Evolutionary conservation across 73 alveolate genomes (phyloP).

Genomic region (Paramecium sexaurelia): DNA sequence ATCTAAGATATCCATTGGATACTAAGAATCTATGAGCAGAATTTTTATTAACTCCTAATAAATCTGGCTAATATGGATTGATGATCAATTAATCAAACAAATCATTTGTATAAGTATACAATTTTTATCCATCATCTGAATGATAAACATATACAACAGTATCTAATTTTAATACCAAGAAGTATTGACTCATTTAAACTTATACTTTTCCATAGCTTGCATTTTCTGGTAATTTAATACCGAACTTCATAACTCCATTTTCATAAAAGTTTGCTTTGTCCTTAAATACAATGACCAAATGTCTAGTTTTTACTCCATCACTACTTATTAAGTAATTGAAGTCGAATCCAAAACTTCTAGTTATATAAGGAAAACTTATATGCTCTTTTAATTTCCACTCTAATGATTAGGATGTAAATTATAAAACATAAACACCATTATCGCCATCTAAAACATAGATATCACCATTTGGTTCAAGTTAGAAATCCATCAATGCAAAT

Average conservation of each 20-base stretch:
- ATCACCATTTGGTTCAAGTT: slow-evolving; percentile 44
- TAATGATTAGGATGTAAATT: background rate
- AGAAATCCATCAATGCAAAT: background rate
- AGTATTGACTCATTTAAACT: slow-evolving; percentile 15
- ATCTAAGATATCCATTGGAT: background rate
- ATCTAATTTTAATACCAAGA: background rate
- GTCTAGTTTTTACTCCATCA: slow-evolving; percentile 9
- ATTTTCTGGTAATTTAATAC: background rate
- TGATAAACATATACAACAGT: background rate
- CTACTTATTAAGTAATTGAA: background rate
- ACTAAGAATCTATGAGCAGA: slow-evolving; percentile 15
- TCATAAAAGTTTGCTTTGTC: background rate
- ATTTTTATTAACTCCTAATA: background rate
- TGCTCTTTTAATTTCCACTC: background rate
- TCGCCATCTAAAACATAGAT: slow-evolving; percentile 23
- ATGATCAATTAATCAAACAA: background rate
- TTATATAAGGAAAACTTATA: background rate
- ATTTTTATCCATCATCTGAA: background rate
- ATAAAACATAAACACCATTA: slow-evolving; percentile 5
- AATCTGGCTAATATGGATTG: slow-evolving; percentile 59
- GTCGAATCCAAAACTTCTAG: background rate
- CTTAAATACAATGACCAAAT: slow-evolving; percentile 2
- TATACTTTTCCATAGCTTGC: background rate
- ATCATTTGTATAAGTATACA: background rate
- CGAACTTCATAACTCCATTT: background rate